Conservation (phyloP, 768 basidiomycete species). For the Boletus sp. region DNA sequence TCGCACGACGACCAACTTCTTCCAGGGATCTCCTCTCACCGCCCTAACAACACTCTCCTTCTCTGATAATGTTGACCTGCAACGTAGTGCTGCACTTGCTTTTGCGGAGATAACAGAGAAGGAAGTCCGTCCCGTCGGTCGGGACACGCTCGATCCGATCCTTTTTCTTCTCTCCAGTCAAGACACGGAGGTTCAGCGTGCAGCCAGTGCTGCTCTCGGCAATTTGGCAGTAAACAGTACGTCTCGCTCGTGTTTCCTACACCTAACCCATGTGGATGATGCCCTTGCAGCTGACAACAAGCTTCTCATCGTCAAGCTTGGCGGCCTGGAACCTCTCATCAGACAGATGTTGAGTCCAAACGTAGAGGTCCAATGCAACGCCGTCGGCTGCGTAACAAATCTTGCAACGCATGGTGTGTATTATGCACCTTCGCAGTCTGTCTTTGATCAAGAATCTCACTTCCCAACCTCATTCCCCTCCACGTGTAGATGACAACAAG, state of each 20-base stretch:
- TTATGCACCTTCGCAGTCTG: not conserved
- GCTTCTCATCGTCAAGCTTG: constrained; percentile 95
- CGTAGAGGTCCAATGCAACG: constrained; percentile 99
- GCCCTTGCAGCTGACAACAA: constrained; percentile 87
- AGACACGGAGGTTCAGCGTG: constrained; percentile 98
- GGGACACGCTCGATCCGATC: constrained; percentile 97
- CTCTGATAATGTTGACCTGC: constrained; percentile 98
- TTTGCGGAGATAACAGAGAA: constrained; percentile 99
- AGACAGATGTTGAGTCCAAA: constrained; percentile 99
- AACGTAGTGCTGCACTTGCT: constrained; percentile 95
- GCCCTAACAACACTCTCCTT: constrained; percentile 97
- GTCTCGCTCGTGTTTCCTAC: constrained; percentile 35
- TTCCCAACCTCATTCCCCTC: constrained; percentile 6
- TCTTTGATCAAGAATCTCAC: constrained; percentile 1
- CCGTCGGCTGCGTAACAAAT: constrained; percentile 98
- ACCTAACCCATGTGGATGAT: constrained; percentile 8
- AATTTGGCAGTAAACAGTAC: constrained; percentile 97
- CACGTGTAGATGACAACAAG: constrained; percentile 89
- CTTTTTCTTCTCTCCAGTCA: constrained; percentile 96
- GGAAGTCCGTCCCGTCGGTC: constrained; percentile 93
- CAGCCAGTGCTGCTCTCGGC: constrained; percentile 94
- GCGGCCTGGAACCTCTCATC: constrained; percentile 96
- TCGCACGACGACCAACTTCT: constrained; percentile 98
- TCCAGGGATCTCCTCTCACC: constrained; percentile 85
- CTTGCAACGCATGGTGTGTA: constrained; percentile 91